Conservation (phyloP, 805 yeast species). For the Isabelozyma pseudorhagii region DNA sequence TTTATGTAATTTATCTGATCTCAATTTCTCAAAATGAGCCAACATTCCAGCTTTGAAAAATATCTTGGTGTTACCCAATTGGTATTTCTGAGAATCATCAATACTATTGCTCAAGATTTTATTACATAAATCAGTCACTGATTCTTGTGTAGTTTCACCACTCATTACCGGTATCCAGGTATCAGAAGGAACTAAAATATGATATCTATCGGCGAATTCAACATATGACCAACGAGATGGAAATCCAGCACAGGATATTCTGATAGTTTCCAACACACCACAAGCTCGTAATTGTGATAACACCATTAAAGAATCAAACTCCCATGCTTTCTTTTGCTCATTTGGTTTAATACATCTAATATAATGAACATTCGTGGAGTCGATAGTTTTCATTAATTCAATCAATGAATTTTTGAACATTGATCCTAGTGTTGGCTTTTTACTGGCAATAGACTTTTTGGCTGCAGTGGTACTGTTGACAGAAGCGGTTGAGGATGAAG, state of each 20-base stretch:
- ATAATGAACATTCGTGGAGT: conserved; percentile 93
- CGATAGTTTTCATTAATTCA: conserved; percentile 88
- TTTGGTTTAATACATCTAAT: conserved; percentile 97
- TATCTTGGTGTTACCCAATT: conserved; percentile 88
- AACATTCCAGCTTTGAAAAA: conserved; percentile 96
- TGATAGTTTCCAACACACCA: conserved; percentile 95
- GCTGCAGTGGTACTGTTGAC: conserved; percentile 19
- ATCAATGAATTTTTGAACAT: conserved; percentile 90
- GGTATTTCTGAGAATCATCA: conserved; percentile 67
- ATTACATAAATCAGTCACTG: conserved; percentile 62
- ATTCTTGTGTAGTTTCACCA: conserved; percentile 47
- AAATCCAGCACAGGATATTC: conserved; percentile 97
- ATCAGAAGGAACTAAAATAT: conserved; percentile 70
- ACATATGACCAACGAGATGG: conserved; percentile 95
- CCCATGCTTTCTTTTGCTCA: conserved; percentile 93
- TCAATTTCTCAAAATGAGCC: conserved; percentile 82
- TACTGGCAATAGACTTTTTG: conserved; percentile 44
- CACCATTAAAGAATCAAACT: conserved; percentile 92
- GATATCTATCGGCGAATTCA: conserved; percentile 88
- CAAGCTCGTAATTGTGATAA: conserved; percentile 94
- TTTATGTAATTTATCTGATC: conserved; percentile 71
- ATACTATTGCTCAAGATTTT: conserved; percentile 64
- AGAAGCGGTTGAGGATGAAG: conserved; percentile 32
- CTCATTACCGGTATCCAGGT: conserved; percentile 63
- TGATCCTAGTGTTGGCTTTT: conserved; percentile 92